Evolutionary conservation across 805 yeast species (phyloP).

Genomic region (Candida hungchunana): DNA sequence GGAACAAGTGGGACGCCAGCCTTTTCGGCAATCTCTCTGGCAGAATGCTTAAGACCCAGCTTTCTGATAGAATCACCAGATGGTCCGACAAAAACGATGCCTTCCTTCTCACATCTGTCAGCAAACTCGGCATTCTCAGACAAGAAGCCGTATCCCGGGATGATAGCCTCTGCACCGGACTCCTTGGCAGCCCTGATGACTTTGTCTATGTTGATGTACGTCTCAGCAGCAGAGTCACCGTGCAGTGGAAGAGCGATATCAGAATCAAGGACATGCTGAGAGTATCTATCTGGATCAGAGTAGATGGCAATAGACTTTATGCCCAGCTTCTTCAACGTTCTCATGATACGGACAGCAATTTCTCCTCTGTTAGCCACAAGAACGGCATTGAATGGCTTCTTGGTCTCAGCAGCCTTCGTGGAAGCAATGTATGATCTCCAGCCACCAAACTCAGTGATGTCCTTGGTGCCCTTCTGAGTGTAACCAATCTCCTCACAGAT

Average conservation of each 20-base stretch:
- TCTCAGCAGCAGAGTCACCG: conserved; percentile 85
- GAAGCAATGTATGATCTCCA: conserved; percentile 64
- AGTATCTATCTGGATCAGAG: conserved; percentile 85
- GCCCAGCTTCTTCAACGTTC: conserved; percentile 74
- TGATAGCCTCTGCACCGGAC: conserved; percentile 87
- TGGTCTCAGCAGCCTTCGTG: conserved; percentile 28
- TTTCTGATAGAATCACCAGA: conserved; percentile 88
- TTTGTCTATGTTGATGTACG: conserved; percentile 82
- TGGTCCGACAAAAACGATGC: conserved; percentile 94
- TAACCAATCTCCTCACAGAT: conserved; percentile 93
- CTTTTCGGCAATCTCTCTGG: conserved; percentile 83
- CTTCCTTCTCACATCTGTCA: conserved; percentile 77
- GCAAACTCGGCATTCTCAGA: conserved; percentile 97
- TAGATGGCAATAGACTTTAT: conserved; percentile 83
- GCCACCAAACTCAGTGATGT: conserved; percentile 85
- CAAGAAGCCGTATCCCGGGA: conserved; percentile 96
- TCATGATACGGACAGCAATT: conserved; percentile 91
- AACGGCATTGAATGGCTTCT: conserved; percentile 74
- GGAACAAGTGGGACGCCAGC: conserved; percentile 98
- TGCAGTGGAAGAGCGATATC: conserved; percentile 76
- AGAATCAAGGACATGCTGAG: conserved; percentile 81
- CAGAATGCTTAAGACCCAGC: conserved; percentile 93
- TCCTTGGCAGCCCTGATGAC: conserved; percentile 80
- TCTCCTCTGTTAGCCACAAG: conserved; percentile 97
- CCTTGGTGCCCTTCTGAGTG: conserved; percentile 62